A percentile compares a stretch with the other conserved stretches of the same genome.
Conservation (phyloP, 768 basidiomycete genomes). For the Suillus clintonianus region DNA sequence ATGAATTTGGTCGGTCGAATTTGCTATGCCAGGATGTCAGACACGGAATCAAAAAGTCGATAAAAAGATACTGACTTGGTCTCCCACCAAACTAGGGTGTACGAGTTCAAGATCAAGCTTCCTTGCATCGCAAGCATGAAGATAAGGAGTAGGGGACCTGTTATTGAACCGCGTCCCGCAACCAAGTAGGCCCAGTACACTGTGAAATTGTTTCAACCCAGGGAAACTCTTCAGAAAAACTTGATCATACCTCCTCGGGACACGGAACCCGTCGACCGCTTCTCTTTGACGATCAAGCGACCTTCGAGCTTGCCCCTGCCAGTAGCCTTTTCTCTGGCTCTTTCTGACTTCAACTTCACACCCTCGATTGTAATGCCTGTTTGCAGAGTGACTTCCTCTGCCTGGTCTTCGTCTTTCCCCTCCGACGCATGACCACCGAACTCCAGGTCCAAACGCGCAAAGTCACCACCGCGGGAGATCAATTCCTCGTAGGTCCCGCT, state of each 20-base stretch:
- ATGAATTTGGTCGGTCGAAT: conserved; percentile 50
- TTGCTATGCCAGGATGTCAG: conserved; percentile 30
- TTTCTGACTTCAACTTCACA: conserved; percentile 39
- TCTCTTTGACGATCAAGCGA: conserved; percentile 64
- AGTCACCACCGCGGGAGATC: conserved; percentile 49
- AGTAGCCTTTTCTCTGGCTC: conserved; percentile 35
- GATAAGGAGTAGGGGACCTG: conserved; percentile 51
- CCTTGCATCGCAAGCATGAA: conserved; percentile 61
- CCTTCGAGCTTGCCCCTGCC: conserved; percentile 69
- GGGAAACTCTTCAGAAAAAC: background rate
- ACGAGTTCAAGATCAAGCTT: conserved; percentile 60
- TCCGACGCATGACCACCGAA: conserved; percentile 54
- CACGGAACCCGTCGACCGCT: conserved; percentile 63
- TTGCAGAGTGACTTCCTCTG: conserved; percentile 13
- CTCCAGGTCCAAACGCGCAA: conserved; percentile 58
- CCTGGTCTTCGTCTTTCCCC: conserved; percentile 32
- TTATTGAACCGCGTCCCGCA: conserved; percentile 54
- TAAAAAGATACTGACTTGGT: conserved; percentile 42
- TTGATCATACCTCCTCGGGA: conserved; percentile 43
- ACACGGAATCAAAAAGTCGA: background rate
- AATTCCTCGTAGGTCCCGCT: conserved; percentile 57
- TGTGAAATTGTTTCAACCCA: conserved; percentile 18
- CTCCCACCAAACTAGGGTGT: conserved; percentile 76
- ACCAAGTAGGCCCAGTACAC: conserved; percentile 62
- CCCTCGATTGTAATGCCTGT: conserved; percentile 29